Evolutionary conservation across 495 filamentous ascomycete genomes (phyloP).

Genomic region (Tuber aestivum): DNA sequence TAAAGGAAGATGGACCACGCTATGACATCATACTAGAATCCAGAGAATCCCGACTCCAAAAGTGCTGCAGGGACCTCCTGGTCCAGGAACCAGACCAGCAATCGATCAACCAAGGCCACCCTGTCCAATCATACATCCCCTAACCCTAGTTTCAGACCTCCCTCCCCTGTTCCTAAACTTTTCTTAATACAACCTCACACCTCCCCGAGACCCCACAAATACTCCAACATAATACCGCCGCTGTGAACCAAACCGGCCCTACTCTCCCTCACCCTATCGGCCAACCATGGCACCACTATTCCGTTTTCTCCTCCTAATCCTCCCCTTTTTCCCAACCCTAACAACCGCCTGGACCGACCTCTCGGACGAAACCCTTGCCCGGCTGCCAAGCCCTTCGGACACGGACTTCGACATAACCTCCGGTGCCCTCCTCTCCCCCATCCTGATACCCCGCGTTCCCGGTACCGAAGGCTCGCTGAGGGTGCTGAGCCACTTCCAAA

Average conservation of each 20-base stretch:
- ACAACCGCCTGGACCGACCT: constrained; percentile 61
- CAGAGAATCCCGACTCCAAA: neutral
- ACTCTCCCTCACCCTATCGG: neutral
- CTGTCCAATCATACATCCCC: neutral
- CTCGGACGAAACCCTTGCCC: constrained; percentile 62
- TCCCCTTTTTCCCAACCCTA: constrained; percentile 45
- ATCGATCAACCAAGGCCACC: neutral
- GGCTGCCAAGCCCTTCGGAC: constrained; percentile 58
- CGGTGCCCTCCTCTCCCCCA: constrained; percentile 74
- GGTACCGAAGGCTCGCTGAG: constrained; percentile 69
- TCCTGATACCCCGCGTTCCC: constrained; percentile 83
- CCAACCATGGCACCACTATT: neutral
- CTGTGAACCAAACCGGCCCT: neutral
- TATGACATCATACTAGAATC: neutral
- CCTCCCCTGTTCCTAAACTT: neutral
- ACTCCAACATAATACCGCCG: neutral
- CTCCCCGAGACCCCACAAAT: neutral
- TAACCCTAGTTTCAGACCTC: neutral
- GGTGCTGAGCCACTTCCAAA: constrained; percentile 73
- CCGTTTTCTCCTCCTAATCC: constrained; percentile 12
- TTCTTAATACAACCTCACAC: neutral
- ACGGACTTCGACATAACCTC: constrained; percentile 71
- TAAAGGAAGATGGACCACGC: neutral
- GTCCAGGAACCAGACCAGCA: neutral
- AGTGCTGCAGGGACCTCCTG: neutral